These are phyloP conservation scores for Phytophthora idaei DNA, from an alignment of 352 stramenopile species.

Conservation along the genomic window DNA sequence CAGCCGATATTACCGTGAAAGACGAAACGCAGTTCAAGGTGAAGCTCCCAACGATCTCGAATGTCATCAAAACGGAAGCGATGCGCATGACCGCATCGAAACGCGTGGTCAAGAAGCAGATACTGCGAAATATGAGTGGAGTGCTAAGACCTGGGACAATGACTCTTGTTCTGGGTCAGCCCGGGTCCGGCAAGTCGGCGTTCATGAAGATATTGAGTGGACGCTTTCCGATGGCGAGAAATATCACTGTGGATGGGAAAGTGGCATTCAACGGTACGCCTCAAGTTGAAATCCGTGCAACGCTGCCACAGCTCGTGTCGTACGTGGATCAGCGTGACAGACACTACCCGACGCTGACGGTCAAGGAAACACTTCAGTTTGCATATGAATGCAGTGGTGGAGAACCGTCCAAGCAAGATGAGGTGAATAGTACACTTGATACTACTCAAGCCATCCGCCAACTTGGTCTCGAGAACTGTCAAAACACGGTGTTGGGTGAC, in stretches of 20 bases:
- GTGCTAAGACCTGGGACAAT: slow-evolving; percentile 32
- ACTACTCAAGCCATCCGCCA: slow-evolving; percentile 4
- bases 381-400: slow-evolving; percentile 13
- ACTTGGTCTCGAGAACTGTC: slow-evolving; percentile 50
- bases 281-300: not conserved
- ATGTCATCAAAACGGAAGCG: slow-evolving; percentile 12
- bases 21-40: slow-evolving; percentile 12
- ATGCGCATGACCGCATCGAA: slow-evolving; percentile 1
- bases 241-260: slow-evolving; percentile 35
- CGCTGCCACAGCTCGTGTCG: slow-evolving; percentile 46
- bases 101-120: slow-evolving; percentile 7
- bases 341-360: slow-evolving; percentile 77
- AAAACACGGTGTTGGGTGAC: slow-evolving; percentile 73
- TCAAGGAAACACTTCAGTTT: slow-evolving; percentile 59
- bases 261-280: slow-evolving; percentile 24
- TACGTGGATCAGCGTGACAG: slow-evolving; percentile 75
- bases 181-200: slow-evolving; percentile 28
- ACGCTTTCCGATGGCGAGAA: slow-evolving; percentile 41
- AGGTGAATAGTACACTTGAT: not conserved
- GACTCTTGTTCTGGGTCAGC: slow-evolving; percentile 43
- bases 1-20: slow-evolving; percentile 30
- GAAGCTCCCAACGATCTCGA: slow-evolving; percentile 32
- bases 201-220: slow-evolving; percentile 48
- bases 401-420: not conserved
- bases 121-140: slow-evolving; percentile 29